A percentile compares a stretch with the other conserved stretches of the same genome.
phyloP scores from a whole-genome alignment of 2,329 filamentous ascomycete genomes.

The Calonectria naviculata region DNA sequence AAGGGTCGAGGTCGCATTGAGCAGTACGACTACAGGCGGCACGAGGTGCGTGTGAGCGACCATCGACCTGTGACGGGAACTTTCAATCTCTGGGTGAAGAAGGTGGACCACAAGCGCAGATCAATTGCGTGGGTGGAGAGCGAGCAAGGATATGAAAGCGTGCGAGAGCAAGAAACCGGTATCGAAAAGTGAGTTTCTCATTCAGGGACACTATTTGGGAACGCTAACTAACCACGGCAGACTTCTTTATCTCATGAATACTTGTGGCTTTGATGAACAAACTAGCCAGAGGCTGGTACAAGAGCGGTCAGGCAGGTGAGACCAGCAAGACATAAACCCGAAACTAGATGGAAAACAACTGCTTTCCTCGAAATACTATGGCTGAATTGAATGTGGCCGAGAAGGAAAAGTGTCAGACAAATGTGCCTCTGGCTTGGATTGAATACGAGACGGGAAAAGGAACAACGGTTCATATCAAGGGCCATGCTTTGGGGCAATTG shows the following conservation, averaged over 20 bases:
- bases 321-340: conserved; percentile 38
- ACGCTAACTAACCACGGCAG: conserved; percentile 47
- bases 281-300: conserved; percentile 60
- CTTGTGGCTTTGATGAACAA: conserved; percentile 65
- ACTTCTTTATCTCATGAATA: conserved; percentile 60
- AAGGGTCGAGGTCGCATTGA: conserved; percentile 84
- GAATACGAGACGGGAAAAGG: neutral
- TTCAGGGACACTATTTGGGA: too few species aligned
- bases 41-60: conserved; percentile 92
- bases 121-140: conserved; percentile 77
- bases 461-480: neutral
- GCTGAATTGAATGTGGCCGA: neutral
- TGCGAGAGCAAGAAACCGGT: conserved; percentile 74
- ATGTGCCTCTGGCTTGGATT: conserved; percentile 8
- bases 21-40: conserved; percentile 87
- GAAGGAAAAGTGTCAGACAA: neutral
- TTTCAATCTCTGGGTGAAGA: conserved; percentile 88
- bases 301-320: conserved; percentile 49
- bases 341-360: conserved; percentile 14
- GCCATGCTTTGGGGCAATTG: neutral
- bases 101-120: conserved; percentile 75
- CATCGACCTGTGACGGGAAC: conserved; percentile 90
- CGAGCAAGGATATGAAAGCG: conserved; percentile 78
- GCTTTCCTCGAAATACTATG: conserved; percentile 21
- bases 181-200: conserved; percentile 78